Evolutionary conservation across 2,329 filamentous ascomycete species (phyloP).

Genomic region (Trichoderma sp.): DNA sequence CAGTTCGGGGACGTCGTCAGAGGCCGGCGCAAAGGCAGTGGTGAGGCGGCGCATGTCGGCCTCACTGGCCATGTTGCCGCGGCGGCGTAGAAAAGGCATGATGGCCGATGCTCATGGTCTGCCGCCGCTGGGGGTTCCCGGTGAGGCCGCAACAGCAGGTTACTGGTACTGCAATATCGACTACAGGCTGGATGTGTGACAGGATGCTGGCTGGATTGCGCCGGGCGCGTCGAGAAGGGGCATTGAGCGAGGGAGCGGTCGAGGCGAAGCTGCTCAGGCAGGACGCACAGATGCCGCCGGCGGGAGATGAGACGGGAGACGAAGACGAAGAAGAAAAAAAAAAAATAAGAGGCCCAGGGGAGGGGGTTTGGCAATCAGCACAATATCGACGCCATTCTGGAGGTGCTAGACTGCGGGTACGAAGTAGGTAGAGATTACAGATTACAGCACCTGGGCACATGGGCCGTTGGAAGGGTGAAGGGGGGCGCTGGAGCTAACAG

Average conservation of each 20-base stretch:
- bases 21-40: constrained; percentile 32
- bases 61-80: constrained; percentile 58
- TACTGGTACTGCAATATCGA: too few relatives aligned
- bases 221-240: constrained; percentile 17
- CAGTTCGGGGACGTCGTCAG: constrained; percentile 27
- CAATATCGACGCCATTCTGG: constrained; percentile 15
- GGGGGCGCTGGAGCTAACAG: neutral
- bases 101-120: constrained; percentile 39
- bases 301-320: neutral
- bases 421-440: neutral
- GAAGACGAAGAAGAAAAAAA: neutral
- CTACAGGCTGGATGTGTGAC: neutral
- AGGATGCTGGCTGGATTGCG: constrained; percentile 14
- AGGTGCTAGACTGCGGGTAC: neutral
- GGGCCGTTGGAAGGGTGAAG: neutral
- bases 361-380: neutral
- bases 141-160: neutral
- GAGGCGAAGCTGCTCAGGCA: neutral
- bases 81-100: constrained; percentile 62
- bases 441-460: neutral
- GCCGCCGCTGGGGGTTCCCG: constrained; percentile 15
- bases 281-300: neutral
- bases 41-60: constrained; percentile 56
- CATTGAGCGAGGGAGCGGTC: constrained; percentile 12
- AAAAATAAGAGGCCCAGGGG: neutral